Base-by-base conservation (phyloP, 331 rosid species). In the Quercus phellos region DNA sequence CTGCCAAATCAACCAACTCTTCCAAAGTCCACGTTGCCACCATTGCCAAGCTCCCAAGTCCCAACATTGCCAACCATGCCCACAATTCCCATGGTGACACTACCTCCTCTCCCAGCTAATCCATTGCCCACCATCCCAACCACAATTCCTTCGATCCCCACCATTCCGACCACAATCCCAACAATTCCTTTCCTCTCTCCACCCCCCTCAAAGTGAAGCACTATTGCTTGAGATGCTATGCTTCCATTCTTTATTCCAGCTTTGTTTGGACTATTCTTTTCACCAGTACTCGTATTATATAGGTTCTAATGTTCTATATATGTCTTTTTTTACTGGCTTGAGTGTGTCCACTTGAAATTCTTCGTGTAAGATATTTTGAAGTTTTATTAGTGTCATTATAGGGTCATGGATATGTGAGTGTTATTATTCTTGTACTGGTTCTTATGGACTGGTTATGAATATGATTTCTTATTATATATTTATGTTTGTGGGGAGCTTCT, bases 181-280 rank as follows among this genome's bases (percentile, higher is more conserved):
- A 38, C 46, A 38, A 38, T 38, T 38, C 46, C 46, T 61, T 74
- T 68, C 71, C 74, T 68, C 56, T 56, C 83, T 60, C 83, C 87
- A 26, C 89, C 88, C 34, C 84, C 87, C 56, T 86, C 85, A 35
- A 86, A 83, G 5, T 85, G 74, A 85, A 55, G 46, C 11, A 38
- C 12, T 7, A 38, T 38, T 38, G 72, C 19, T 38, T 38, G 46
- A 38, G 24, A 18, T 14, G 46, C 46, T 22, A 67, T 19, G 56
- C 16, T 53, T 4, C 56, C 35, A 21, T 60, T 60, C 32, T 29
- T 6, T 22, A 17, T 21, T 60, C 56, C 16, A 53, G 19, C 19
- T 53, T 53, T 53, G 46, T 5, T 55, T 7, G 27, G 61, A 55
- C 4, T 24, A 18, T 19, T 55, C 6, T 18, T 18, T 16, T 12